These are phyloP conservation scores for Pisolithus sp. DNA, from an alignment of 768 basidiomycete genomes.

Conservation along the genomic window DNA sequence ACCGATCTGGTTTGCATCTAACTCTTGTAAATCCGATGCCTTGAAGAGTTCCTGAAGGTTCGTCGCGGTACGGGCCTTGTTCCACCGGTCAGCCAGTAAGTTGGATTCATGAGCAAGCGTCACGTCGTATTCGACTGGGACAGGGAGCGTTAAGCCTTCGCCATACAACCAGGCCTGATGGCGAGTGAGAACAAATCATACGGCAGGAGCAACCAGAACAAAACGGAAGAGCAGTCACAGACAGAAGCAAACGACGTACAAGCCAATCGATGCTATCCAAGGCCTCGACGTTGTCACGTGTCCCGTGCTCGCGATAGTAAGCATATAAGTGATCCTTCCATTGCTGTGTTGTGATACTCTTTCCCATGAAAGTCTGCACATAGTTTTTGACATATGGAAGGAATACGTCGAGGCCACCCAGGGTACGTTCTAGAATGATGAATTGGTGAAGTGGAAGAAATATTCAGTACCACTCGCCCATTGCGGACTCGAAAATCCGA, in stretches of 20 bases:
- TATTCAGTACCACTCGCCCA: not conserved
- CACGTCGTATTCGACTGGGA: slow-evolving; percentile 67
- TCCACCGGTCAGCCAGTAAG: slow-evolving; percentile 69
- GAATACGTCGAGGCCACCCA: slow-evolving; percentile 73
- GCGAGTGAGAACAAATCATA: not conserved
- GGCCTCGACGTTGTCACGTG: slow-evolving; percentile 50
- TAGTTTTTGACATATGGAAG: slow-evolving; percentile 82
- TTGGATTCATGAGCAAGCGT: slow-evolving; percentile 66
- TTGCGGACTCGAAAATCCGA: not conserved
- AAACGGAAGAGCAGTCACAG: not conserved
- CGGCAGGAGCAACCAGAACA: not conserved
- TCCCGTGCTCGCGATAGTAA: slow-evolving; percentile 57
- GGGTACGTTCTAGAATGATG: slow-evolving; percentile 44
- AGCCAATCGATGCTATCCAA: slow-evolving; percentile 75
- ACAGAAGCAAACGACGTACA: slow-evolving; percentile 35
- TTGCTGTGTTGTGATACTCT: slow-evolving; percentile 75
- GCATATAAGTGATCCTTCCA: slow-evolving; percentile 78
- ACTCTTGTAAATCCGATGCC: slow-evolving; percentile 50
- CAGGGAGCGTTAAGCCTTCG: slow-evolving; percentile 67
- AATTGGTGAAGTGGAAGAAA: not conserved
- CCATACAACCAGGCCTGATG: slow-evolving; percentile 76
- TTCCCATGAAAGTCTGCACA: slow-evolving; percentile 72
- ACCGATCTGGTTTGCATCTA: slow-evolving; percentile 78
- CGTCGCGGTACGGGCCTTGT: slow-evolving; percentile 45
- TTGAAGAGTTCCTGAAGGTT: slow-evolving; percentile 52